Evolutionary conservation across 192 early-diverging fungal species (phyloP).

Genomic region (Obelidium mucronatum): DNA sequence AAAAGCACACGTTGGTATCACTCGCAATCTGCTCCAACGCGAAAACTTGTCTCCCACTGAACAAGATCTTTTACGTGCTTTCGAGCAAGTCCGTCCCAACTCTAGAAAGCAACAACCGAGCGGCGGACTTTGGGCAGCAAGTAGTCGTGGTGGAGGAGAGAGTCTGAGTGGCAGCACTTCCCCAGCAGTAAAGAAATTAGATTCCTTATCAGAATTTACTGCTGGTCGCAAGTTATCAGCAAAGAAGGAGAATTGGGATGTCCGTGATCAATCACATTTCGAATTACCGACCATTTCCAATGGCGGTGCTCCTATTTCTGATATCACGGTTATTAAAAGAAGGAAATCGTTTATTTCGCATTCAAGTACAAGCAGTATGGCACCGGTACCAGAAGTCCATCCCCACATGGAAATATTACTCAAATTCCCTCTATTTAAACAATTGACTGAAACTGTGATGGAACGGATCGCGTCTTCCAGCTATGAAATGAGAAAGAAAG

Average conservation of each 20-base stretch:
- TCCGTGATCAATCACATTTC: too few species aligned
- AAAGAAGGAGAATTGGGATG: neutral
- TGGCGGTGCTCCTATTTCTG: neutral
- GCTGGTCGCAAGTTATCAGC: too few species aligned
- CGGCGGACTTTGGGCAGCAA: neutral
- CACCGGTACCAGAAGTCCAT: neutral
- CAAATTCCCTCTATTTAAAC: conserved; percentile 48
- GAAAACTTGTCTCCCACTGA: neutral
- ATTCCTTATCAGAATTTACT: too few species aligned
- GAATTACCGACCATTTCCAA: neutral
- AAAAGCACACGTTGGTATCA: neutral
- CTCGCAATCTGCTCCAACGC: neutral
- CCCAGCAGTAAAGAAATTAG: neutral
- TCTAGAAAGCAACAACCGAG: too few species aligned
- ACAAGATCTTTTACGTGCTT: neutral
- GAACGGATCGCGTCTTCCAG: conserved; percentile 8
- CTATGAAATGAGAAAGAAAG: conserved; percentile 40
- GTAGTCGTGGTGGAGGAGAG: too few species aligned
- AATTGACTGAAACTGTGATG: conserved; percentile 45
- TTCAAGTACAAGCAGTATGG: neutral
- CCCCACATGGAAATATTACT: conserved; percentile 23
- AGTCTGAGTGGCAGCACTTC: too few species aligned
- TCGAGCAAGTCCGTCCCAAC: neutral
- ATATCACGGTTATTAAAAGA: neutral
- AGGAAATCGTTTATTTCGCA: neutral